Conservation (phyloP, 192 early-diverging fungal genomes). For the Coemansia biformis region DNA sequence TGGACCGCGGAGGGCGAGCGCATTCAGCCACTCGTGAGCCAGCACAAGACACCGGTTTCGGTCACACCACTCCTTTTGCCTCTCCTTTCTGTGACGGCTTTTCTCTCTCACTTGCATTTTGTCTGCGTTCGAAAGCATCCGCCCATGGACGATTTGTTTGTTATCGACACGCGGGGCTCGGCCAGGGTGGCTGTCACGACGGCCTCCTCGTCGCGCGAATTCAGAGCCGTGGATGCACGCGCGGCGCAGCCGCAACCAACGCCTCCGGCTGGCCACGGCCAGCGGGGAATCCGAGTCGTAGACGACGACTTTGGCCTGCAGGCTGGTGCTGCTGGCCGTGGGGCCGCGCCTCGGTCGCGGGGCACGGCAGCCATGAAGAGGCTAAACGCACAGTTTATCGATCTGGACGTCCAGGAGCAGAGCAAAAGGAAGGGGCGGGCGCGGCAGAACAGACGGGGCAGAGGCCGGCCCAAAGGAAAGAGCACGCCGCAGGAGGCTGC, state of each 20-base stretch:
- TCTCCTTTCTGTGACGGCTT: conserved; percentile 3
- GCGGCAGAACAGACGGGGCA: conserved; percentile 5
- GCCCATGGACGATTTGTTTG: conserved; percentile 48
- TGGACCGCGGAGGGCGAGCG: too few species aligned
- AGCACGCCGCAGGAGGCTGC: conserved; percentile 3
- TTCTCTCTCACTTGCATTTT: too few species aligned
- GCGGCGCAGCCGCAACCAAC: background rate
- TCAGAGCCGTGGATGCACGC: conserved; percentile 5
- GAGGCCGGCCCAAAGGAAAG: conserved; percentile 2
- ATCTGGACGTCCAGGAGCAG: conserved; percentile 9
- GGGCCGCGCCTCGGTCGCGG: background rate
- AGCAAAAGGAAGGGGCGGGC: background rate
- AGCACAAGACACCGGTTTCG: too few species aligned
- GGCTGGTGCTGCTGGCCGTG: background rate
- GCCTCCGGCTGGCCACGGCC: background rate
- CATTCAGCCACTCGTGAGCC: too few species aligned
- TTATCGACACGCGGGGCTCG: conserved; percentile 34
- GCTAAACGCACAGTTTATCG: conserved; percentile 28
- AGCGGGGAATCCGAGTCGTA: background rate
- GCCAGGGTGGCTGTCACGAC: conserved; percentile 1
- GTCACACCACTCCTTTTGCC: too few species aligned
- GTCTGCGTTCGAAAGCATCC: too few species aligned
- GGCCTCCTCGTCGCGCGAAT: conserved; percentile 8
- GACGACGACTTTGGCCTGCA: background rate
- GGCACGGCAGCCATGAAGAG: conserved; percentile 4